Base-by-base conservation (phyloP, 331 rosid genomes). In the Phaseolus coccineus region DNA sequence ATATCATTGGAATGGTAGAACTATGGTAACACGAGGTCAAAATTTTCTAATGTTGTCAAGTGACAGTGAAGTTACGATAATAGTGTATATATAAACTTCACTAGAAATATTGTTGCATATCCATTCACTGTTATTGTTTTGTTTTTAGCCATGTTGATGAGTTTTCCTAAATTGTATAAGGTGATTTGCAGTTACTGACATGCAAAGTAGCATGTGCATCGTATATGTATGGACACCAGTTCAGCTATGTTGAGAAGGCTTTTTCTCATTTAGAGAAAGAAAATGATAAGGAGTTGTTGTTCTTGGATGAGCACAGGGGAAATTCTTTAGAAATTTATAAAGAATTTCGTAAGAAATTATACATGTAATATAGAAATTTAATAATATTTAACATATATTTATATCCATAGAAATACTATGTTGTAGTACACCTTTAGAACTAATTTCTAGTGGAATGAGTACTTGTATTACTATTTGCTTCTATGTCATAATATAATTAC, bases 191-290 rank as follows among this genome's bases (percentile, higher is more conserved):
- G 84, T 85, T 91, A 27, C 40, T 88, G 44, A 58, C 97, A 31
- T 90, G 87, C 83, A 94, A 94, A 91, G 97, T 97, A 50, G 91
- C 94, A 4, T 86, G 91, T 64, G 97, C 91, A 65, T 77, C 85
- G 2, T 91, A 91, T 77, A 87, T 94, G 80, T 95, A 88, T 62
- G 97, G 93, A 8, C 30, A 59, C 22, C 82, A 85, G 63, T 82
- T 80, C 81, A 35, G 69, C 71, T 95, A 95, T 83, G 85, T 90
- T 47, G 81, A 13, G 53, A 77, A 87, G 77, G 91, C 85, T 74
- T 62, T 28, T 78, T 76, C 67, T 72, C 77, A 73, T 80, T 80
- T 91, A 69, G 80, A 84, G 55, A 78, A 76, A 59, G 82, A 80
- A 82, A 81, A 76, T 57, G 64, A 79, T 24, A 70, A 37, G 69